Base-by-base conservation (phyloP, 257 asterid species). In the Scutellaria minor region DNA sequence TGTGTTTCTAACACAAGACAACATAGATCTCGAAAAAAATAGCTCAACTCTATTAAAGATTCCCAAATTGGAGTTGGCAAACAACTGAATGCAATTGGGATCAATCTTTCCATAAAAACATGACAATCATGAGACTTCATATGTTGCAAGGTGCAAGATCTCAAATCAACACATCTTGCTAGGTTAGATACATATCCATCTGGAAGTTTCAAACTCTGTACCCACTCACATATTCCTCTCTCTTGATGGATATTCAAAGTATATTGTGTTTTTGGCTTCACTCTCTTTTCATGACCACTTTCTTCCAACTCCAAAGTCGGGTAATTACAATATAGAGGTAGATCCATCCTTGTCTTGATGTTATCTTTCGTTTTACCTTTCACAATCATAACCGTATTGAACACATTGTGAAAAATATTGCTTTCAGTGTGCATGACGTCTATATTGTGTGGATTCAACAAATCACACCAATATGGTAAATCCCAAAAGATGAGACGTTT, bases 141-240 rank as follows among this genome's bases (percentile, higher is more conserved):
- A 51, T 51, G 15, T 51, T 51, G 56, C 13, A 51, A 51, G 1
- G 56, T 51, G 56, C 22, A 51, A 10, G 15, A 51, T 51, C 56
- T 51, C 56, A 51, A 51, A 8, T 18, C 13, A 55, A 55, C n/a
- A 24, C 13, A 22, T 7, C 7, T 18, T 18, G 3, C 0, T 15
- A 55, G 10, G 15, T 55, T 55, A 55, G 39, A 55, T 55, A n/a
- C n/a, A 20, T 6, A 55, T 51, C 56, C 56, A 55, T 18, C 62
- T 3, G 37, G 62, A 20, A 18, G 11, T 2, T 55, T 18, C 13
- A 55, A 20, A 6, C 56, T 4, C n/a, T 55, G 10, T 55, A 20
- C 62, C 62, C 40, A 51, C 56, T 22, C 62, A 20, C 13, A 56
- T 24, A 56, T 22, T 15, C 13, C 39, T 22, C 6, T 6, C 7